Base-by-base conservation (phyloP, 768 basidiomycete species). In the Daedalea quercina region DNA sequence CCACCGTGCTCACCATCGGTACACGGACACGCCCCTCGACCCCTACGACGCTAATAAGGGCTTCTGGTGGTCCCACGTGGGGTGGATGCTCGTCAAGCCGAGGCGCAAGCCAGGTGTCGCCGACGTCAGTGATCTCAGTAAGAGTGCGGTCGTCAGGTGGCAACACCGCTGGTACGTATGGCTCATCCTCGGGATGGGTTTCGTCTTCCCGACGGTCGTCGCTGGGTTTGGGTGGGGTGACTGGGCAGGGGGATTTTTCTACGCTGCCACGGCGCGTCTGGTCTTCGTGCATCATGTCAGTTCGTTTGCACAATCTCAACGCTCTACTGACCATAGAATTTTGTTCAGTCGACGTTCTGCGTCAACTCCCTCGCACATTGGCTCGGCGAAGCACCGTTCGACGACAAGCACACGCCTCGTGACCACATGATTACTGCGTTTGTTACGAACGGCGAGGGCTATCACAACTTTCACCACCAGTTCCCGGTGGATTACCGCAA, bases 401-500 rank as follows among this genome's bases (percentile, higher is more conserved):
- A 95, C 70, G 90, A 94, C 80, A 94, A 94, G 73, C 90, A 94
- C 69, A 88, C 90, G 9, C 93, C 94, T 17, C 79, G 86, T 49
- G 92, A 95, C 69, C 93, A 94, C 69, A 66, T 93, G 55, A 66
- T 94, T 65, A 94, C 93, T 26, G 94, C 94, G 2, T 73, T 96
- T 26, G 85, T 83, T 55, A 96, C 94, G 34, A 85, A 94, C 63
- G 94, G 94, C 50, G 94, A 97, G 69, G 94, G 94, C 15, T 97
- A 97, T 74, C 94, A 97, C 77, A 97, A 97, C 71, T 95, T 95
- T 81, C 94, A 97, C 73, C 94, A 97, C 65, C 82, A 85, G 65
- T 95, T 95, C 81, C 94, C 94, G 7, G 92, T 92, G 89, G 94
- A 97, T 69, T 97, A 94, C 74, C 81, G 94, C 23, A 95, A 95